Conservation (phyloP, 176 grass and related monocot genomes). For the Dactylis glomerata region DNA sequence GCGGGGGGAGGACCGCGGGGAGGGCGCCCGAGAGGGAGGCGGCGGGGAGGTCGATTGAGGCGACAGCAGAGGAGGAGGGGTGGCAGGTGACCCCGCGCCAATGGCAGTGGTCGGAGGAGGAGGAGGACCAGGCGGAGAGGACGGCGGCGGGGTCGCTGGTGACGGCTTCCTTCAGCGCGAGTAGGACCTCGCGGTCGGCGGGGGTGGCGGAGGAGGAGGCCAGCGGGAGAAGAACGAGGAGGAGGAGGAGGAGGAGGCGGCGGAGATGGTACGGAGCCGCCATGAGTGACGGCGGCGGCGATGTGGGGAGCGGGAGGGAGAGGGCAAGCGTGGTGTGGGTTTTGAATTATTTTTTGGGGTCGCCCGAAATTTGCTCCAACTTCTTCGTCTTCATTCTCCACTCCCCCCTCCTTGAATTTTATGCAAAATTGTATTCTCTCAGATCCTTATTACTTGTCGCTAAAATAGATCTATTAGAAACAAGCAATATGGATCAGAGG, state of each 20-base stretch:
- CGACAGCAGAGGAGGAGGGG: conserved; percentile 21
- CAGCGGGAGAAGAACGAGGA: not conserved
- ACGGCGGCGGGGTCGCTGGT: conserved; percentile 35
- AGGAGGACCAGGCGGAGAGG: conserved; percentile 44
- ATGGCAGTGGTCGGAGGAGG: conserved; percentile 25
- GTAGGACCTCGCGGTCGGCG: conserved; percentile 36
- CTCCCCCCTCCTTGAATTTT: no score
- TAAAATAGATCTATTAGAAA: no score
- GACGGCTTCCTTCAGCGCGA: conserved; percentile 46
- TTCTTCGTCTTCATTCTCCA: not conserved
- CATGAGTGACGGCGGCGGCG: conserved; percentile 35
- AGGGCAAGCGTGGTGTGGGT: not conserved
- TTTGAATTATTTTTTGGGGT: not conserved
- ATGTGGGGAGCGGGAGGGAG: not conserved
- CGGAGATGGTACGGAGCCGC: not conserved
- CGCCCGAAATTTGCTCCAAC: not conserved
- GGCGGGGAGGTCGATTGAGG: conserved; percentile 34
- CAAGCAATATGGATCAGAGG: no score
- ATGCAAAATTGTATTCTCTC: no score
- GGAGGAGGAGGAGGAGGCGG: not conserved
- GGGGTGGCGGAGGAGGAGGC: not conserved
- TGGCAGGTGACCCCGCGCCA: conserved; percentile 63
- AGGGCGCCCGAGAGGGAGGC: conserved; percentile 41
- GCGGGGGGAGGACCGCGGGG: conserved; percentile 24
- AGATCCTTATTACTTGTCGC: no score